Evolutionary conservation across 345 rosid genomes (phyloP).

Genomic region (Populus deltoides): DNA sequence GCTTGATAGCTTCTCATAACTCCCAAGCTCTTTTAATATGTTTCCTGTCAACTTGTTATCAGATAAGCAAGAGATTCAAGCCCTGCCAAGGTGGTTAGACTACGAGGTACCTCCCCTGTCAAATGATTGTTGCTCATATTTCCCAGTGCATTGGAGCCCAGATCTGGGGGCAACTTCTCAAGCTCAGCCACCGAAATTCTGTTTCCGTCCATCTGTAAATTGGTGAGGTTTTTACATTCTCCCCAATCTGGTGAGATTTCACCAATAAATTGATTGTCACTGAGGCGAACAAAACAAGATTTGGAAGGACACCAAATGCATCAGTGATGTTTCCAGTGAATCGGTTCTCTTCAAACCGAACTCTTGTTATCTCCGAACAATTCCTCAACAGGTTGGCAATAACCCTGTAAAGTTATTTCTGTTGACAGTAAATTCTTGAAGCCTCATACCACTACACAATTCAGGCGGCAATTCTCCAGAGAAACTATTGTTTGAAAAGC

Average conservation of each 20-base stretch:
- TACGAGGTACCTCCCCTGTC: conserved; percentile 39
- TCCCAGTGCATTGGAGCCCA: conserved; percentile 41
- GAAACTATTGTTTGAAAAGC: conserved; percentile 63
- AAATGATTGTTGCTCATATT: conserved; percentile 53
- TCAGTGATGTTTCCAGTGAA: too few species aligned
- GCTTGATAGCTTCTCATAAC: conserved; percentile 35
- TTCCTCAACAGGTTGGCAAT: conserved; percentile 53
- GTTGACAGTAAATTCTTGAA: conserved; percentile 34
- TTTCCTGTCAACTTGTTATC: conserved; percentile 38
- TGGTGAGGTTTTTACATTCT: conserved; percentile 49
- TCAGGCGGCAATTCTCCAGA: conserved; percentile 53
- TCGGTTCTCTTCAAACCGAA: conserved; percentile 34
- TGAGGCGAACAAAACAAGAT: conserved; percentile 40
- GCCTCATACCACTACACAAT: conserved; percentile 43
- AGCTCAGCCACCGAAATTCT: conserved; percentile 57
- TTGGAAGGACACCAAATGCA: conserved; percentile 51
- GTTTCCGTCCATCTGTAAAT: conserved; percentile 48
- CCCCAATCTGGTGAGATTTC: conserved; percentile 59
- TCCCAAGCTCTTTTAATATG: conserved; percentile 41
- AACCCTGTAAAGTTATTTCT: conserved; percentile 51
- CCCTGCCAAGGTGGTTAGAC: conserved; percentile 28
- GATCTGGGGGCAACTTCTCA: conserved; percentile 34
- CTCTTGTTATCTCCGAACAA: conserved; percentile 34
- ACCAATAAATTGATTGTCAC: conserved; percentile 48
- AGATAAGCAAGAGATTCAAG: conserved; percentile 46